A percentile compares a stretch with the other conserved stretches of the same genome.
These are phyloP conservation scores for Endogone sp. DNA, from an alignment of 192 early-diverging fungal species.

Conservation along the genomic window DNA sequence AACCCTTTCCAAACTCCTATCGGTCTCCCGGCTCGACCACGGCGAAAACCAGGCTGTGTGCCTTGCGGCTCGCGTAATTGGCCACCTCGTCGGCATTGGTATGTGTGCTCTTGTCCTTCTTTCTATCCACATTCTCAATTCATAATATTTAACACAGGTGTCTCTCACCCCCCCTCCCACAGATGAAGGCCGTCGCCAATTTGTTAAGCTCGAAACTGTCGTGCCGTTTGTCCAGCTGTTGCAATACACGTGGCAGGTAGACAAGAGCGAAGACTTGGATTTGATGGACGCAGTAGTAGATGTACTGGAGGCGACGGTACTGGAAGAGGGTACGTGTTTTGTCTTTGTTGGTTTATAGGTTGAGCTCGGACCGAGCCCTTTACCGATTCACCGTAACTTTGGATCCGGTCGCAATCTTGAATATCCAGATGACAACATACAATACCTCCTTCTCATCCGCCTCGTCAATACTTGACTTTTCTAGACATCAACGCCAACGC, in stretches of 20 bases:
- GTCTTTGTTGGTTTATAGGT: conserved; percentile 11
- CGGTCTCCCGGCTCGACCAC: conserved; percentile 10
- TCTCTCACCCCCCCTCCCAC: no score
- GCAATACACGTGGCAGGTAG: conserved; percentile 17
- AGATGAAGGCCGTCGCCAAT: conserved; percentile 7
- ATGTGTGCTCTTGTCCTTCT: neutral
- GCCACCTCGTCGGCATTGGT: neutral
- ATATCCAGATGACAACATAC: conserved; percentile 20
- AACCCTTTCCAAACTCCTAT: conserved; percentile 14
- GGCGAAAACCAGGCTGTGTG: conserved; percentile 13
- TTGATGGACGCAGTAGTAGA: conserved; percentile 29
- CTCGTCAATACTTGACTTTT: neutral
- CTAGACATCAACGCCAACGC: conserved; percentile 19
- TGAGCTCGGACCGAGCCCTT: neutral
- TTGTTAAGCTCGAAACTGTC: conserved; percentile 7
- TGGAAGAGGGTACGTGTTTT: conserved; percentile 29
- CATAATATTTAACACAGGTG: neutral
- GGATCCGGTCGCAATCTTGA: conserved; percentile 24
- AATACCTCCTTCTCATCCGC: conserved; percentile 6
- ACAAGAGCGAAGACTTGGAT: conserved; percentile 21
- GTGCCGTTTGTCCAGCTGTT: conserved; percentile 13
- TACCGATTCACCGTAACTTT: conserved; percentile 10
- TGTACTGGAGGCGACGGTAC: conserved; percentile 24
- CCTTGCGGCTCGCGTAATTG: conserved; percentile 5
- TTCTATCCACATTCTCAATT: neutral